Evolutionary conservation across 2,329 filamentous ascomycete species (phyloP), one percentile per base, ranked within the genome.

Genomic region (Seiridium unicorne): DNA sequence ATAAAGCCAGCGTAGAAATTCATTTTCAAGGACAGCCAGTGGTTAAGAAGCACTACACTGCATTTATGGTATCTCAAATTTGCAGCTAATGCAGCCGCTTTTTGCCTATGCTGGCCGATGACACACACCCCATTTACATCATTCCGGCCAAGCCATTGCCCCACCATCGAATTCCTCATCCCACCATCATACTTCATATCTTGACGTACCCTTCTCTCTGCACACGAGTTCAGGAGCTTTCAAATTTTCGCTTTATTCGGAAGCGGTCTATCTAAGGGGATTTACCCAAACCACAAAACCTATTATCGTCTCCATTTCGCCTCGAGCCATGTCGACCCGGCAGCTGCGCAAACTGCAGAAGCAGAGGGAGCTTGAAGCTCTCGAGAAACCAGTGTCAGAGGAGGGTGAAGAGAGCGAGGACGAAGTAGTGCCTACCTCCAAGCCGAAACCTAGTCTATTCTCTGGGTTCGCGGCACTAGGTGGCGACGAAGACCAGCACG

Each of bases 391-490:
- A 40, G 69, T 72, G 10, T 75, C 71, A 18, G 66, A 75, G 9
- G 76, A 77, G 36, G 76, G 77, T 11, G 76, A 60, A 47, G 65
- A 66, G 40, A 72, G 68, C 44, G 74, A 73, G 1, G 70, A 73
- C 40, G 72, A 74, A 6, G 69, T 68, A 6, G 69, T 68, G 47
- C 72, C 73, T 3, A 63, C 71, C 8, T 68, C 66, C 6, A 80
- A 76, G 65, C 73, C 78, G 9, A 77, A 79, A 38, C 66, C 72
- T 9, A 84, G 79, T 63, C 65, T 79, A 7, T 87, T 87, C 64
- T 73, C 77, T 0, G 76, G 72, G 0, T 79, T 80, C 62, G 83
- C 83, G 7, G 82, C 83, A 1, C 73, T 87, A 1, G 81, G 73
- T 5, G 79, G 73, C 13, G 75, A 71, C 3, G 77, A 77, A 13